phyloP scores from a whole-genome alignment of 805 yeast genomes.

The Nakazawaea ishiwadae region DNA sequence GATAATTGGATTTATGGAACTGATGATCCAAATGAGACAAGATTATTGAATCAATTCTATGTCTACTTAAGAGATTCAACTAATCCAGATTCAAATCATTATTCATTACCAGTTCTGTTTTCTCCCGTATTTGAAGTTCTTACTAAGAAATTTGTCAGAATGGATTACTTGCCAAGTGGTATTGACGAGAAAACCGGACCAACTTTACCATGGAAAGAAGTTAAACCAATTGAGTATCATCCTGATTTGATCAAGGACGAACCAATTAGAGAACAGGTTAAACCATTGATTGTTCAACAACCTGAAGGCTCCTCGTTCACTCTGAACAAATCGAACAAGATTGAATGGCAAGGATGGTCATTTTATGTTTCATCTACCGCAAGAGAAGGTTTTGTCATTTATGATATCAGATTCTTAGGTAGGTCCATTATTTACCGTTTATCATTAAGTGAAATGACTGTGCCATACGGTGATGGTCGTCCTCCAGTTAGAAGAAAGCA shows the following conservation, averaged over 20 bases:
- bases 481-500: conserved; percentile 82
- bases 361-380: conserved; percentile 65
- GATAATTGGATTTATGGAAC: conserved; percentile 91
- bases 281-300: conserved; percentile 65
- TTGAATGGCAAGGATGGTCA: conserved; percentile 83
- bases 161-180: conserved; percentile 73
- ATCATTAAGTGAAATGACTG: conserved; percentile 79
- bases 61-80: conserved; percentile 65
- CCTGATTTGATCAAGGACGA: conserved; percentile 59
- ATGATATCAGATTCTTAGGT: conserved; percentile 71
- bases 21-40: conserved; percentile 54
- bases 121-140: conserved; percentile 68
- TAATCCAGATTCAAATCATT: conserved; percentile 71
- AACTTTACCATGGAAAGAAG: conserved; percentile 58
- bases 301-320: conserved; percentile 79
- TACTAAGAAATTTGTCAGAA: conserved; percentile 57
- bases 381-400: conserved; percentile 76
- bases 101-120: conserved; percentile 68
- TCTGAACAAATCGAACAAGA: conserved; percentile 46
- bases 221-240: conserved; percentile 64
- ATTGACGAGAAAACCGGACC: conserved; percentile 51
- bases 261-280: conserved; percentile 44
- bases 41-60: conserved; percentile 67
- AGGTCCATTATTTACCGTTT: conserved; percentile 71
- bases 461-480: conserved; percentile 83